Conservation (phyloP, 169 alveolate species). For the Eimeria acervulina region DNA sequence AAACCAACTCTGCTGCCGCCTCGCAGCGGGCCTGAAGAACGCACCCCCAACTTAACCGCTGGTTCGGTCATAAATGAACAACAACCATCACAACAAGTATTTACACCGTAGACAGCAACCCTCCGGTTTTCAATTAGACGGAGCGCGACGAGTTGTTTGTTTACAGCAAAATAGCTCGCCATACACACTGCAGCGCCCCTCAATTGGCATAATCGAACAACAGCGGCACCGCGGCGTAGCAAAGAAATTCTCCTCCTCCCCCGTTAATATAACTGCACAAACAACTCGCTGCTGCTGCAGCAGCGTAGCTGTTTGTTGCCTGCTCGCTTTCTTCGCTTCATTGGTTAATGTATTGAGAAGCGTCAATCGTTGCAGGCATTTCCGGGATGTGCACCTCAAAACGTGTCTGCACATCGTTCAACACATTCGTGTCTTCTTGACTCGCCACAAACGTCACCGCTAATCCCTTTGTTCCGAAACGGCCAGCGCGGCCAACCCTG, state of each 20-base stretch:
- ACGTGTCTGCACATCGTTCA: conserved; percentile 98
- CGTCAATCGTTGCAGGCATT: conserved; percentile 97
- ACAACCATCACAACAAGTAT: background rate
- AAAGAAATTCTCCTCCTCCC: background rate
- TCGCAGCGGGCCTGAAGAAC: background rate
- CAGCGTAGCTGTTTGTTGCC: no score
- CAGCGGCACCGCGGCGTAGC: background rate
- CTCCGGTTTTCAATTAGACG: background rate
- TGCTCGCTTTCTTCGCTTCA: background rate
- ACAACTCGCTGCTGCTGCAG: conserved; percentile 8
- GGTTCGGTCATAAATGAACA: background rate
- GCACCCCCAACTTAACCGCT: background rate
- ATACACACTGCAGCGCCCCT: background rate
- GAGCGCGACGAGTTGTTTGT: background rate
- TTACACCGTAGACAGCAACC: background rate
- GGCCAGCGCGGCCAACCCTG: conserved; percentile 99
- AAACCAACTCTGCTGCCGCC: conserved; percentile 1
- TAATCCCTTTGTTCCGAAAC: conserved; percentile 99
- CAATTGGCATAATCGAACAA: background rate
- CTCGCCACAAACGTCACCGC: conserved; percentile 97
- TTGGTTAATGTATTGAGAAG: conserved; percentile 91
- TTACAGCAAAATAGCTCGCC: background rate
- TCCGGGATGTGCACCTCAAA: conserved; percentile 98
- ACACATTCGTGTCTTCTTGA: conserved; percentile 96
- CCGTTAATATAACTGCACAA: background rate